These are phyloP conservation scores for Byssochlamys sp. DNA, from an alignment of 2,329 filamentous ascomycete species.

Conservation along the genomic window DNA sequence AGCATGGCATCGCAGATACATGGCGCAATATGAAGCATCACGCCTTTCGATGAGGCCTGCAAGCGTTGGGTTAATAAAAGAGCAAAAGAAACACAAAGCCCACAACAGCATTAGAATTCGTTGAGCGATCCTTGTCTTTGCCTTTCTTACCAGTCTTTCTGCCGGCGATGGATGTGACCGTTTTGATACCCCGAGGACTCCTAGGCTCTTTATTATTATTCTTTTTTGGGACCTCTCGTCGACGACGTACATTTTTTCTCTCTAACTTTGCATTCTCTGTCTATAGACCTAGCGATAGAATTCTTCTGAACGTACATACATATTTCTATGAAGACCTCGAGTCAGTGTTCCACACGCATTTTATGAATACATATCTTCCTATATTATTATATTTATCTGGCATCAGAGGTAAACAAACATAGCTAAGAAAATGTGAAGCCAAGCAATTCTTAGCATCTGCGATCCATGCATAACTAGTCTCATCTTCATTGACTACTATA, in stretches of 20 bases:
- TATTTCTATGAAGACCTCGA: neutral
- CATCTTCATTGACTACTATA: no score
- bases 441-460: no score
- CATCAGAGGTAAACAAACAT: no score
- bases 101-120: neutral
- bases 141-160: neutral
- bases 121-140: neutral
- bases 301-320: neutral
- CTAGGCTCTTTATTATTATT: neutral
- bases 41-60: conserved; percentile 14
- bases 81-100: neutral
- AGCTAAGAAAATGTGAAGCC: no score
- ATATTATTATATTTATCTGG: no score
- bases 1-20: conserved; percentile 24
- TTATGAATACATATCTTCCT: neutral
- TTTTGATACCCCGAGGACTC: neutral
- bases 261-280: neutral
- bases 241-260: neutral
- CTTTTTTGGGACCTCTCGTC: neutral
- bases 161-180: neutral
- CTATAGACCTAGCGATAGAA: neutral
- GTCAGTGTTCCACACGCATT: neutral
- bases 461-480: no score
- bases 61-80: neutral
- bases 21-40: conserved; percentile 28